Evolutionary conservation across 495 filamentous ascomycete genomes (phyloP).

Genomic region (Copromyces sp.): DNA sequence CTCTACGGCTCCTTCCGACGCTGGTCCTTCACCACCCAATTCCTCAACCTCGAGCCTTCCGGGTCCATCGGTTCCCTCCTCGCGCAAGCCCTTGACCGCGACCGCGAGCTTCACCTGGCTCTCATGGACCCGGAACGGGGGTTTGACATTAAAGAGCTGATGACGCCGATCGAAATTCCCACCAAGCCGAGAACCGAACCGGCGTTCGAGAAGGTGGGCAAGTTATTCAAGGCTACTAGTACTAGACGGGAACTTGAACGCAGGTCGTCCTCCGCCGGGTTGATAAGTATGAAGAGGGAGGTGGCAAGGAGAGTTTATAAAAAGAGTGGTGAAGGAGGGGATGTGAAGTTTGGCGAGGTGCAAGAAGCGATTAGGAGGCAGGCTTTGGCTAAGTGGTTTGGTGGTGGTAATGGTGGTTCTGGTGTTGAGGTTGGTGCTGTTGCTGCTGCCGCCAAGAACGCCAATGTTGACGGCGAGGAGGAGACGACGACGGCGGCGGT

Average conservation of each 20-base stretch:
- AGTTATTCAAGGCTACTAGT: neutral
- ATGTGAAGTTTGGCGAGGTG: neutral
- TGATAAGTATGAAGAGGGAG: neutral
- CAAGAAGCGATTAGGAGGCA: neutral
- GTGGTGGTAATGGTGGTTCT: neutral
- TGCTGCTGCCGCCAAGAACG: neutral
- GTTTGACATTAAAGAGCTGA: neutral
- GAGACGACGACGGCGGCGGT: neutral
- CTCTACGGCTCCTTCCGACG: neutral
- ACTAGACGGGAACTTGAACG: too few species aligned
- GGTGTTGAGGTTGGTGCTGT: neutral
- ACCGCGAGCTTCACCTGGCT: conserved; percentile 1
- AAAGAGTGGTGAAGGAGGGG: neutral
- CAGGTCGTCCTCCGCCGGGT: too few species aligned
- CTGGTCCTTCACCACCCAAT: neutral
- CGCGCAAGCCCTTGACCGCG: conserved; percentile 1
- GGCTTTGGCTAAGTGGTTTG: neutral
- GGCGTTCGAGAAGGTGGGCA: neutral
- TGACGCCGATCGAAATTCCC: neutral
- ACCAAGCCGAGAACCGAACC: neutral
- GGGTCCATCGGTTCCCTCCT: neutral
- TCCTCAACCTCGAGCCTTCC: neutral
- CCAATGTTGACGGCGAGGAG: neutral
- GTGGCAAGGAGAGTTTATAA: neutral
- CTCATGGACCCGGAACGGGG: neutral